Conservation (phyloP, 805 yeast genomes). For the Myxozyma vanderwaltii region DNA sequence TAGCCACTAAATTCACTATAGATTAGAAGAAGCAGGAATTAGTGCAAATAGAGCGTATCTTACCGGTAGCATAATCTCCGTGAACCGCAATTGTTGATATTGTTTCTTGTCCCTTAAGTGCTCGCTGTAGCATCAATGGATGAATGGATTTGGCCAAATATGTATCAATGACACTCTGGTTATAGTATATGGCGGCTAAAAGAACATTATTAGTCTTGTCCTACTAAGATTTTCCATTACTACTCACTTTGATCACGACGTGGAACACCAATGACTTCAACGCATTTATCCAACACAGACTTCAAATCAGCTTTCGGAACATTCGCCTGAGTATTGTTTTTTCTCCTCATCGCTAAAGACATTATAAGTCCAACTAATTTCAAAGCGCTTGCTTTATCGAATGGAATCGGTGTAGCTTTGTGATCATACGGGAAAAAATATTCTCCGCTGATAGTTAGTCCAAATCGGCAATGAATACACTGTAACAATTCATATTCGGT, state of each 20-base stretch:
- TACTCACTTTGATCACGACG: conserved; percentile 35
- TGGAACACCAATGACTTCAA: conserved; percentile 72
- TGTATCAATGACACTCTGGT: conserved; percentile 48
- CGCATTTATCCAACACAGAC: conserved; percentile 66
- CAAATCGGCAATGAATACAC: conserved; percentile 75
- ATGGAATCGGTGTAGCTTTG: conserved; percentile 47
- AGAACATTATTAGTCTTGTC: background rate
- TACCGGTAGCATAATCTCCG: conserved; percentile 24
- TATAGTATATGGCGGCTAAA: conserved; percentile 40
- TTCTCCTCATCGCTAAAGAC: conserved; percentile 56
- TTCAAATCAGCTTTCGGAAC: conserved; percentile 71
- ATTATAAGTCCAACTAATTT: conserved; percentile 53
- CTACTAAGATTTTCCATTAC: background rate
- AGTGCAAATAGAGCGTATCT: background rate
- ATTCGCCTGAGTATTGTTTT: conserved; percentile 54
- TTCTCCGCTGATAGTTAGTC: conserved; percentile 59
- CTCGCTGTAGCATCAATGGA: conserved; percentile 29
- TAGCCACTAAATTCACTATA: conserved; percentile 11
- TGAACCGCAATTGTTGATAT: conserved; percentile 19
- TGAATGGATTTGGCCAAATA: conserved; percentile 46
- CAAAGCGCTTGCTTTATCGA: conserved; percentile 49
- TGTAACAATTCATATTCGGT: conserved; percentile 76
- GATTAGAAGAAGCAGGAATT: background rate
- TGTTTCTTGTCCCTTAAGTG: conserved; percentile 22
- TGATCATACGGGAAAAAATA: conserved; percentile 70